Base-by-base conservation (phyloP, 768 basidiomycete species). In the Phylloporus rhodoxanthus region DNA sequence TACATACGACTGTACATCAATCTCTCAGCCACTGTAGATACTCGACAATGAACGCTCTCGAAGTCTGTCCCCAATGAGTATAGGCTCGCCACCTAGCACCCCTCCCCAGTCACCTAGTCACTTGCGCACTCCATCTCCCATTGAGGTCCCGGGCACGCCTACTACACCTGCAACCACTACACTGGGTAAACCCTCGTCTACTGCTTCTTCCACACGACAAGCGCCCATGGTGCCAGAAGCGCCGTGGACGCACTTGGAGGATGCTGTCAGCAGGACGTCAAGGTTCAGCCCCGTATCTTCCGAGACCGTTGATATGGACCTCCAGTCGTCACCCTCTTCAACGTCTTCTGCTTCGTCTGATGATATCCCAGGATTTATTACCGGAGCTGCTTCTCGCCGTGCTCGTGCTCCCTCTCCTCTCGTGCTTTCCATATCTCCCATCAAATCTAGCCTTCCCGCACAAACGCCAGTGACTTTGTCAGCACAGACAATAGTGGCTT, bases 41-140 rank as follows among this genome's bases (percentile, higher is more conserved):
- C 53, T 51, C 37, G 45, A 45, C 42, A 56, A 57, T 36, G 66
- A 63, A 45, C 65, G 49, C 45, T 72, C 75, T 15, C 68, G 78
- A 49, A 83, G 76, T 63, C 67, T 79, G 40, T 79, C 80, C 42
- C 80, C 79, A 1, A 82, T 81, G 80, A 83, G 82, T 47, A 70
- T 83, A 37, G 80, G 76, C 54, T 79, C 79, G 7, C 61, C 72
- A 7, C 55, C 68, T 15, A 72, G 69, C 51, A 72, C 71, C 9
- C 71, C 72, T 30, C 53, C 65, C 38, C 65, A 56, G 28, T 55
- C 64, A 4, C 63, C 58, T 5, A 30, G 50, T 26, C 44, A 6
- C n/a, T 34, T 46, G 1, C 53, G 14, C 34, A 43, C 30, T 26
- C 40, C 54, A 19, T 42, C 45, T 13, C 43, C 50, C 37, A 30